Conservation (phyloP, 2,329 filamentous ascomycete genomes). For the Graphium sp. region DNA sequence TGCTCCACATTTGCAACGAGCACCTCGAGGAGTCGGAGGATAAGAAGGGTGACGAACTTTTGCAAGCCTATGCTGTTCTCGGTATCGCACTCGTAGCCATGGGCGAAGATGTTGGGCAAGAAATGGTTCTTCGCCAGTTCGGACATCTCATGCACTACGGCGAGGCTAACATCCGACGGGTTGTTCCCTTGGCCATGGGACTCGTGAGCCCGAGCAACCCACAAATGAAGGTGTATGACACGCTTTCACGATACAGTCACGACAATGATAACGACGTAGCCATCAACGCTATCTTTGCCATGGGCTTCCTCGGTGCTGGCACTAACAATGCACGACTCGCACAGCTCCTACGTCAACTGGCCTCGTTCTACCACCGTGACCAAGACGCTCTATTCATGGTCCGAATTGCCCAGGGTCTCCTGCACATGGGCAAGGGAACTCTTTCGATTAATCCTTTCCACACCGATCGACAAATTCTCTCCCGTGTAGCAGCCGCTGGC, state of each 20-base stretch:
- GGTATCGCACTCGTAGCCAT: constrained; percentile 90
- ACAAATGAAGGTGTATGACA: constrained; percentile 99
- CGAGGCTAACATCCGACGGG: constrained; percentile 90
- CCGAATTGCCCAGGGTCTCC: constrained; percentile 85
- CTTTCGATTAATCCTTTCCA: constrained; percentile 97
- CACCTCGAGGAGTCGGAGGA: constrained; percentile 89
- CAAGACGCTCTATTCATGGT: constrained; percentile 98
- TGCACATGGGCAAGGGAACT: constrained; percentile 99
- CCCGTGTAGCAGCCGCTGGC: constrained; percentile 76
- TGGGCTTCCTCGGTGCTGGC: constrained; percentile 90
- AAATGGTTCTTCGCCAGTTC: constrained; percentile 96
- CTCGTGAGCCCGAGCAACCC: constrained; percentile 94
- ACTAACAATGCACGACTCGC: constrained; percentile 96
- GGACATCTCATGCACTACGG: constrained; percentile 99
- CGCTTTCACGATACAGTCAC: constrained; percentile 90
- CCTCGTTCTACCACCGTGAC: constrained; percentile 95
- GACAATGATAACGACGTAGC: constrained; percentile 98
- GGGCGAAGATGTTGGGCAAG: constrained; percentile 96
- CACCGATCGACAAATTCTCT: constrained; percentile 90
- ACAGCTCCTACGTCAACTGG: constrained; percentile 82
- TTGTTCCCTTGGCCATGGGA: constrained; percentile 91
- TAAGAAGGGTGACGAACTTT: constrained; percentile 86
- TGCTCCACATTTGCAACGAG: constrained; percentile 96
- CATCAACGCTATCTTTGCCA: constrained; percentile 96
- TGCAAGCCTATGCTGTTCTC: constrained; percentile 90